These are phyloP conservation scores for Saccharomyces hybrid DNA, from an alignment of 1,139 yeast genomes.

Conservation along the genomic window DNA sequence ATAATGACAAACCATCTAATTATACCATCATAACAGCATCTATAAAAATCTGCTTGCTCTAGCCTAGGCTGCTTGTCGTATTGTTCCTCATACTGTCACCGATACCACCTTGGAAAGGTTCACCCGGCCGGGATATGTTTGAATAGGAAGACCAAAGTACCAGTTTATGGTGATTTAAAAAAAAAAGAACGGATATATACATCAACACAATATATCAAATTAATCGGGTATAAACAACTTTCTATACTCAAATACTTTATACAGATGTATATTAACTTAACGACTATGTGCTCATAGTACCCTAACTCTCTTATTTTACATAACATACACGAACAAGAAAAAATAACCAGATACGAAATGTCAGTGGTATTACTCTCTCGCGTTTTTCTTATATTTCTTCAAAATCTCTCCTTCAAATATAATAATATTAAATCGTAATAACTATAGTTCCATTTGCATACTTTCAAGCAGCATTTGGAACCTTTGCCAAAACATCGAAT, in stretches of 20 bases:
- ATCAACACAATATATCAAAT: not conserved
- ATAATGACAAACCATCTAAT: not conserved
- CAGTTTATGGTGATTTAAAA: too few species aligned
- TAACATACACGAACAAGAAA: not conserved
- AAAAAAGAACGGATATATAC: too few species aligned
- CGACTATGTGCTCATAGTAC: not conserved
- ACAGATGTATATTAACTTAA: not conserved
- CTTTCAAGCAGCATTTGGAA: constrained; percentile 35
- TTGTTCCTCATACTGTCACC: not conserved
- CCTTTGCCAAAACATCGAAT: constrained; percentile 73
- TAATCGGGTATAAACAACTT: not conserved
- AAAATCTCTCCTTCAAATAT: not conserved
- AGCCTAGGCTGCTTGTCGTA: not conserved
- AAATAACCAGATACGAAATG: not conserved
- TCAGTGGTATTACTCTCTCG: not conserved
- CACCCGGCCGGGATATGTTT: too few species aligned
- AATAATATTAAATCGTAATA: not conserved
- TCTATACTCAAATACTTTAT: not conserved
- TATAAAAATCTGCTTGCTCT: not conserved
- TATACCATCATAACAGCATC: not conserved
- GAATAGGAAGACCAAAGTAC: not conserved
- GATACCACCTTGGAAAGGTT: too few species aligned
- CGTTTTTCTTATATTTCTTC: not conserved
- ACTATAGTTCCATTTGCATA: not conserved
- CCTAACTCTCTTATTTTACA: not conserved